Conservation (phyloP, 495 filamentous ascomycete species). For the Corynascus novoguineensis region DNA sequence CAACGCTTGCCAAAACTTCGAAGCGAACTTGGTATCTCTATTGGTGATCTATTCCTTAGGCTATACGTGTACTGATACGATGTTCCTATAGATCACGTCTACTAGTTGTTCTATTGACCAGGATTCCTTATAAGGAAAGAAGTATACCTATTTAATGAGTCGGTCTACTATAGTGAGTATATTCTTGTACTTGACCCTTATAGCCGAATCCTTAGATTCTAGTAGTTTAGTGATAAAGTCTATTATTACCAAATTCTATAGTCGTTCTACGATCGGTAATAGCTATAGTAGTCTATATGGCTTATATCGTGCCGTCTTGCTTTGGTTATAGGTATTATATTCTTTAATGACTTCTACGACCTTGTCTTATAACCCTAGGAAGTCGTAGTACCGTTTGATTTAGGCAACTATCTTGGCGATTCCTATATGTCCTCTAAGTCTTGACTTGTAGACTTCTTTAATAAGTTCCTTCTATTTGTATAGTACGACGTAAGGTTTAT, state of each 20-base stretch:
- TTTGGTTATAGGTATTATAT: background rate
- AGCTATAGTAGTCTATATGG: background rate
- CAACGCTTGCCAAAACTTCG: constrained; percentile 4
- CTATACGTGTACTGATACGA: background rate
- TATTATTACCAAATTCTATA: too few relatives aligned
- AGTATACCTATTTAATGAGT: background rate
- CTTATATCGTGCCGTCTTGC: background rate
- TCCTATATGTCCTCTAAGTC: background rate
- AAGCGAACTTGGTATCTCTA: background rate
- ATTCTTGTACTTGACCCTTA: background rate
- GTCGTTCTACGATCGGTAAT: background rate
- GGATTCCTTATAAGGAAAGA: background rate
- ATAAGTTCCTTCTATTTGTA: too few relatives aligned
- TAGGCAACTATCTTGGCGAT: background rate
- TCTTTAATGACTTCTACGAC: background rate
- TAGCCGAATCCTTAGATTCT: background rate
- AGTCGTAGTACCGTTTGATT: background rate
- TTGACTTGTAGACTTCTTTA: background rate
- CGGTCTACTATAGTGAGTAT: background rate
- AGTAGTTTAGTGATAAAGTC: too few relatives aligned
- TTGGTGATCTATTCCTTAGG: background rate
- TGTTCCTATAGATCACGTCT: background rate
- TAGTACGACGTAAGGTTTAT: too few relatives aligned
- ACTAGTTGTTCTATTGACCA: background rate
- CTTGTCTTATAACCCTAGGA: background rate